Base-by-base conservation (phyloP, 352 stramenopile genomes). In the Elongisporangium anandrum region DNA sequence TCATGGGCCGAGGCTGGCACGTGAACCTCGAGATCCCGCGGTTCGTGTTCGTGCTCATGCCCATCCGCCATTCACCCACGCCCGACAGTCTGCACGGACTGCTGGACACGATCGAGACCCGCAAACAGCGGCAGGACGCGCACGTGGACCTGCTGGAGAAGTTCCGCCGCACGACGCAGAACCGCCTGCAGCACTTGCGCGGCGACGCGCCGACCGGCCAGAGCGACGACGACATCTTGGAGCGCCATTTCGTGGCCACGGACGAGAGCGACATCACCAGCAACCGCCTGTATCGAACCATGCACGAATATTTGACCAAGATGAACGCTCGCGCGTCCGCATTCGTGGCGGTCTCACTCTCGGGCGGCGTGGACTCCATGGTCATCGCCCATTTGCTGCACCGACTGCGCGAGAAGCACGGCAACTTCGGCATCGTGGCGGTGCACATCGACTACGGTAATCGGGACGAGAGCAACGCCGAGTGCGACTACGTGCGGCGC, bases 381-480 rank as follows among this genome's bases (percentile, higher is more conserved):
- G 97, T 99, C 17, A 92, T 99, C 61, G 91, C 92, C 47, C 88
- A 95, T 61, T 74, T 97, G 57, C 82, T 99, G 38, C 78, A 92
- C 55, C 85, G 93, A 51, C 74, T 99, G 24, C 77, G 78, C 2
- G 55, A 65, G 0, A 65, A 72, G 21, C 78, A 91, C 59, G 74
- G 75, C 65, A 67, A 75, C 19, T 91, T 77, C 54, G 56, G 41
- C 26, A 77, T 98, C 56, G 75, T 97, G 50, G 94, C 90, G 4
- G 87, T 98, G 54, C 96, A 99, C 79, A 91, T 99, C 66, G 93
- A 99, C 72, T 99, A 99, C 73, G 94, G 82, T 16, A 99, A 99
- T 73, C 88, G 96, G 17, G 73, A 85, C 13, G 96, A 99, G 67
- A 98, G 92, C 57, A 63, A 48, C 21, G 80, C 83, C 16, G 96